Base-by-base conservation (phyloP, 495 filamentous ascomycete genomes). In the Pyronema omphalodes region DNA sequence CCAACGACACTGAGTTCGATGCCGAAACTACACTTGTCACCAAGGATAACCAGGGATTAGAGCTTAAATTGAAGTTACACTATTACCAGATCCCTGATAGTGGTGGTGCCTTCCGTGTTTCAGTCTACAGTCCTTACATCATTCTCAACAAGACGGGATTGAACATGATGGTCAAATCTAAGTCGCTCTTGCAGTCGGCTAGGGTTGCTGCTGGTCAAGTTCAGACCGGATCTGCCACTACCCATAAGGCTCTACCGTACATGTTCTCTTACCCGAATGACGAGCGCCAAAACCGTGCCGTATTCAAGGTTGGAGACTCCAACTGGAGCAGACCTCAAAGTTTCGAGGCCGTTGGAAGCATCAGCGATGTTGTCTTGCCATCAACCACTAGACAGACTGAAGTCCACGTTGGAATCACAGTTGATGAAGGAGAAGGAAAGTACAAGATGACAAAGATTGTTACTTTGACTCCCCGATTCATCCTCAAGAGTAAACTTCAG, bases 331-430 rank as follows among this genome's bases (percentile, higher is more conserved):
- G 84, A 66, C 88, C 93, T 2, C 89, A 95, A 67, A 94, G 84
- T 75, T 91, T 98, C 62, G 91, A 98, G 62, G 91, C 91, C n/a
- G 89, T 98, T 55, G 91, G 91, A 44, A 94, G 88, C 66, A 85
- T 81, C 5, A 78, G 83, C 29, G 86, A 93, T 57, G 82, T 93
- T 12, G 75, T 86, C 34, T 74, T 98, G 41, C 82, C 83, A 9
- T 84, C 88, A 6, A 57, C 74, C 5, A 53, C 55, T 7, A 71
- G 71, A 17, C 81, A 75, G 29, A 80, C 82, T 53, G 89, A 96
- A 66, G 83, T 94, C 65, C 86, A 94, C 66, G 74, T 89, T 18
- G 91, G 93, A 15, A 76, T 96, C 23, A 86, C 81, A 17, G 83
- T 98, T 47, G 78, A 80, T 47, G 82, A 93, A 57, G 91, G 91